These are phyloP conservation scores for Hygrophorus pudorinus DNA, from an alignment of 768 basidiomycete genomes.

Conservation along the genomic window DNA sequence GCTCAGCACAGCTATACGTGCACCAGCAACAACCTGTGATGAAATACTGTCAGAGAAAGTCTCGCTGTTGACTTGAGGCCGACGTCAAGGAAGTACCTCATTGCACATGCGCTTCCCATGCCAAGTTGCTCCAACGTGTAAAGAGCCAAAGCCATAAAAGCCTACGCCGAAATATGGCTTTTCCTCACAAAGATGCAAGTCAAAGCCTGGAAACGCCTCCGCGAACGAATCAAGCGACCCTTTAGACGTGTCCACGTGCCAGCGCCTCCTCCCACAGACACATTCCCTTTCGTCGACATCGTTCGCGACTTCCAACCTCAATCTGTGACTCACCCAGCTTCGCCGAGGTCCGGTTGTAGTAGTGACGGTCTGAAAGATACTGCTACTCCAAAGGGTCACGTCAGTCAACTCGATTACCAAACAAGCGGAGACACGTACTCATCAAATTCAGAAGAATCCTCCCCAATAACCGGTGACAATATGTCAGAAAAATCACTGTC, in stretches of 20 bases:
- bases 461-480: neutral
- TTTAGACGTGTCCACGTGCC: neutral
- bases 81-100: too few relatives aligned
- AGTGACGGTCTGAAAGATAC: conserved; percentile 8
- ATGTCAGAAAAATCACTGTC: neutral
- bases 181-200: too few relatives aligned
- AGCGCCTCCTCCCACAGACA: neutral
- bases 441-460: neutral
- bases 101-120: too few relatives aligned
- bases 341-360: conserved; percentile 11
- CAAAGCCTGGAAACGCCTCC: too few relatives aligned
- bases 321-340: conserved; percentile 9
- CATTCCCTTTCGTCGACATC: conserved; percentile 5
- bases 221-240: too few relatives aligned
- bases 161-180: too few relatives aligned
- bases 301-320: conserved; percentile 13
- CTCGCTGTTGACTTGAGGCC: too few relatives aligned
- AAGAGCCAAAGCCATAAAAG: too few relatives aligned
- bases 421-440: conserved; percentile 3
- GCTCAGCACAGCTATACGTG: too few relatives aligned
- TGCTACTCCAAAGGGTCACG: neutral
- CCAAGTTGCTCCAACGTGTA: too few relatives aligned
- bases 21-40: too few relatives aligned
- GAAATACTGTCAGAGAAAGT: too few relatives aligned
- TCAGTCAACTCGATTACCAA: conserved; percentile 7